Evolutionary conservation across 2,329 filamentous ascomycete genomes (phyloP).

Genomic region (Penicillium sp.): DNA sequence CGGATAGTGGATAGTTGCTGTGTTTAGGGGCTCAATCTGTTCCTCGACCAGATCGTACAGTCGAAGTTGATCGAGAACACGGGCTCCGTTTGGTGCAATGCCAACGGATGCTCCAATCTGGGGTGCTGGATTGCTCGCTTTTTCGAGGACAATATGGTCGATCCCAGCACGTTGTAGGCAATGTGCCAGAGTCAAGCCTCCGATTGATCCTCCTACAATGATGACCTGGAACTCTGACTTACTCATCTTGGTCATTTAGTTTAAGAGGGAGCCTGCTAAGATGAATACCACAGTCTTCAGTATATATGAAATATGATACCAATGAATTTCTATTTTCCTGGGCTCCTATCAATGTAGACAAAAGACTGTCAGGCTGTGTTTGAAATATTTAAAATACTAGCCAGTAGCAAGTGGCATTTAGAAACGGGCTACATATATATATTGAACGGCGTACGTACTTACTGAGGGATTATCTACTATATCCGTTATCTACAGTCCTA

Average conservation of each 20-base stretch:
- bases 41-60: neutral
- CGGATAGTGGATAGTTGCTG: neutral
- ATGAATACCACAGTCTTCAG: neutral
- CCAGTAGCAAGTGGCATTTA: neutral
- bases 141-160: neutral
- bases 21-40: neutral
- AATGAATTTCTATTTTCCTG: neutral
- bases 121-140: neutral
- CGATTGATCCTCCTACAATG: neutral
- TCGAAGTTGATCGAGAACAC: neutral
- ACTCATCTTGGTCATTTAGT: neutral
- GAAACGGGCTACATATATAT: neutral
- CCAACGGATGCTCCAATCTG: neutral
- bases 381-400: neutral
- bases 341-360: neutral
- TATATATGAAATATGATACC: neutral
- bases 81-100: neutral
- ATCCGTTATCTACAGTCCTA: too few relatives aligned
- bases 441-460: neutral
- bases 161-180: neutral
- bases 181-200: neutral
- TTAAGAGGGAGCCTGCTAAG: neutral
- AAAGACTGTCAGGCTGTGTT: neutral
- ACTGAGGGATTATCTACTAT: neutral
- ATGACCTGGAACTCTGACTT: neutral